Base-by-base conservation (phyloP, 345 rosid species). In the Eutrema yunnanense region DNA sequence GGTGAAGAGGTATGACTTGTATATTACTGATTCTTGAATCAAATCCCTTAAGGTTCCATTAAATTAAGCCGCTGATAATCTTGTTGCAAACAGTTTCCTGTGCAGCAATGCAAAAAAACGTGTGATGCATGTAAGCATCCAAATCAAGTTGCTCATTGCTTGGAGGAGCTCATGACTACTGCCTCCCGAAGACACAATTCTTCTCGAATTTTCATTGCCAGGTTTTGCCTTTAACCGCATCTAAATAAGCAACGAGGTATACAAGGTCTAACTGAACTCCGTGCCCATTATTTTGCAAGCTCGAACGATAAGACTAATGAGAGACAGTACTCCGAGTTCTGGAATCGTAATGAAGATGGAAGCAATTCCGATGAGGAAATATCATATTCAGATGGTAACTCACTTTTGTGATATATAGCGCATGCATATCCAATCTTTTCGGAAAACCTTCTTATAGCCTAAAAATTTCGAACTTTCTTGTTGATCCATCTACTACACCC, bases 121-220 rank as follows among this genome's bases (percentile, higher is more conserved):
- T 92, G 97, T 74, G 99, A 92, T 83, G 93, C 87, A 62, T 95
- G 97, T 86, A 86, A 86, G 84, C 79, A 86, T 79, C 96, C 99
- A 65, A 83, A 78, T 60, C 80, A 81, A 63, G 83, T 92, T 37
- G 62, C 86, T 60, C 84, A 75, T 72, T 63, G 78, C 76, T 81
- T 95, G 84, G 88, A 85, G 83, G 93, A 85, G 77, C 90, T 95
- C 44, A 72, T 57, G 72, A 64, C 71, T 40, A 67, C 86, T 50
- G 27, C 79, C 41, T 81, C 67, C 55, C 92, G 82, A 66, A 87
- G 90, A 87, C 83, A 72, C 75, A 78, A 75, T 34, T 82, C 84
- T 78, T 73, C 89, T 67, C 82, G 59, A 65, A 65, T 90, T 77
- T 49, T 86, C 76, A 80, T 87, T 29, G 79, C 76, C 86, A 92